Evolutionary conservation across 2,329 filamentous ascomycete genomes (phyloP), one percentile per base, ranked within the genome.

Genomic region (Passalora sequoiae): DNA sequence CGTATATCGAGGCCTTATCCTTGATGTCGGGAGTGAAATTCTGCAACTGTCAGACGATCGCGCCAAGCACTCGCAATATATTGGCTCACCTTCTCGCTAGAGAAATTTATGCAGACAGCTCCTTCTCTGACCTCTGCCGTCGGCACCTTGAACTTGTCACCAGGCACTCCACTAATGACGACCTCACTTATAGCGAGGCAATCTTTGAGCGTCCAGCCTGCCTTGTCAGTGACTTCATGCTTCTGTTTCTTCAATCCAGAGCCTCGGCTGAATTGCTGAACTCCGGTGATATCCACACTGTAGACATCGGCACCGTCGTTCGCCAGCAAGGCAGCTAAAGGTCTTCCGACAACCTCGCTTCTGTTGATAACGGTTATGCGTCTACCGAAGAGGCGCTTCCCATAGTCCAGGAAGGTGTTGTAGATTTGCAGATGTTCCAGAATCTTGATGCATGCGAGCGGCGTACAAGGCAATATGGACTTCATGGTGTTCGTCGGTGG

Each of bases 91-190:
- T 89, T 87, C 67, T 86, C 88, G 39, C 87, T 95, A 6, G 89
- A 94, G 66, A 98, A 97, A 70, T 98, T 98, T 71, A 98, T 89
- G 74, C 92, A 98, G n/a, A 95, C 87, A 21, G 87, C 89, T 36
- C 92, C 92, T 44, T 95, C 86, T 35, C 88, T 80, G 59, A 98
- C 74, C 50, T 92, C 72, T 39, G 86, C 78, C 3, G 83, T 84
- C 4, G 89, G 86, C 19, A 98, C 85, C 73, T 97, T 96, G 77
- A 84, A 98, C 48, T 75, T 78, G 51, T 95, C 85, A 17, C 81
- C 80, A 0, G 92, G 92, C 2, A 98, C 92, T 53, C 92, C 92
- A 41, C 86, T 86, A 59, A 98, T 94, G 49, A 98, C 84, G 13
- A 97, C 91, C 65, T 98, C 92, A 62, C 89, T 95, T 47, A 91